These are phyloP conservation scores for Lasiodiplodia hormozganensis DNA, from an alignment of 2,329 filamentous ascomycete species.

Conservation along the genomic window DNA sequence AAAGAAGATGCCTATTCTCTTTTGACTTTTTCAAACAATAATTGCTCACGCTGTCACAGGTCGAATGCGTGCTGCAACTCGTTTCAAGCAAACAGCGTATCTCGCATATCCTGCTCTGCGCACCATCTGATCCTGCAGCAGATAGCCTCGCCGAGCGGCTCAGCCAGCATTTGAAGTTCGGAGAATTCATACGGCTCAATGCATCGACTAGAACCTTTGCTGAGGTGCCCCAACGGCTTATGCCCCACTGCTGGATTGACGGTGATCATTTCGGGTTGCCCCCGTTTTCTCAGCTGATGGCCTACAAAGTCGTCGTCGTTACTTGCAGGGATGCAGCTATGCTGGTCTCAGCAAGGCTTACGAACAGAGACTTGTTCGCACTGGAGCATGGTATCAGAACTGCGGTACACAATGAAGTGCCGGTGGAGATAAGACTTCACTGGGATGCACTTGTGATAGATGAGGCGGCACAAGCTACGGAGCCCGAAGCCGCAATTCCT, in stretches of 20 bases:
- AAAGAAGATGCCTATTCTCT: background rate
- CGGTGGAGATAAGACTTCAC: conserved; percentile 41
- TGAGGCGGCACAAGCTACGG: conserved; percentile 56
- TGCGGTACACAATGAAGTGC: conserved; percentile 40
- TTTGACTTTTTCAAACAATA: background rate
- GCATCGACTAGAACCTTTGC: conserved; percentile 48
- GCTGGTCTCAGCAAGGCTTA: conserved; percentile 50
- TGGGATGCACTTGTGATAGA: conserved; percentile 55
- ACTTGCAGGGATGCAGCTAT: conserved; percentile 52
- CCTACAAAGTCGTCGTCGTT: conserved; percentile 52
- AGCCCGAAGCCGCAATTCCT: conserved; percentile 51
- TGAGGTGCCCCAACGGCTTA: conserved; percentile 50
- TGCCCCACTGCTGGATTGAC: conserved; percentile 49
- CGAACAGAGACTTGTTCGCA: conserved; percentile 50
- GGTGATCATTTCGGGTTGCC: conserved; percentile 52
- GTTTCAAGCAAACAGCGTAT: conserved; percentile 26
- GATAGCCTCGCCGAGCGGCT: conserved; percentile 52
- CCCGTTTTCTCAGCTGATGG: conserved; percentile 47
- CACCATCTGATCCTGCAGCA: conserved; percentile 56
- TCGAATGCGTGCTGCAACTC: conserved; percentile 3
- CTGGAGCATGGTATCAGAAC: conserved; percentile 44
- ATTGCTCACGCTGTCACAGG: background rate
- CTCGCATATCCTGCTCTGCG: conserved; percentile 51
- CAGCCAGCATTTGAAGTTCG: conserved; percentile 43
- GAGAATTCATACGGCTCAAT: conserved; percentile 53